Conservation (phyloP, 1,284 basidiomycete genomes). For the Puccinia horiana region DNA sequence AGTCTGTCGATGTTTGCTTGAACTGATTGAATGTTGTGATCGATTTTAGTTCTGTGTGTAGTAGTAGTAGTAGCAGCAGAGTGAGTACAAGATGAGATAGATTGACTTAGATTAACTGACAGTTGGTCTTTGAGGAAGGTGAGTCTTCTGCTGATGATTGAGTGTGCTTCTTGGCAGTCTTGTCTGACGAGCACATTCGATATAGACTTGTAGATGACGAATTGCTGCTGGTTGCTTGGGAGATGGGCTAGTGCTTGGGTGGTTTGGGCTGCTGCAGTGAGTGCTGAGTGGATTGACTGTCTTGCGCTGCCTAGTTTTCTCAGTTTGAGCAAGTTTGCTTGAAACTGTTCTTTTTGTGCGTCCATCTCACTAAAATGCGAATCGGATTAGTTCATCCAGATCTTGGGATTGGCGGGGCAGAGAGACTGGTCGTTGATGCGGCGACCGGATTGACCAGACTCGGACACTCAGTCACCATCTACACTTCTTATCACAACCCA, state of each 20-base stretch:
- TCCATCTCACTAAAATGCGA: too few relatives aligned
- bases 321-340: too few relatives aligned
- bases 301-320: slow-evolving; percentile 72
- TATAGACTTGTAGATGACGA: slow-evolving; percentile 78
- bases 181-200: slow-evolving; percentile 89
- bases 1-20: slow-evolving; percentile 18
- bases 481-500: slow-evolving; percentile 89
- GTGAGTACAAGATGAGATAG: slow-evolving; percentile 61
- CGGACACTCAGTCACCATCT: slow-evolving; percentile 86
- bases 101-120: too few relatives aligned
- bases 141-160: slow-evolving; percentile 85
- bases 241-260: slow-evolving; percentile 62
- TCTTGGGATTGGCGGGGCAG: slow-evolving; percentile 94
- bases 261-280: slow-evolving; percentile 88
- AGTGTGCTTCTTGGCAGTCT: slow-evolving; percentile 81
- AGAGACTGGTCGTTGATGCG: slow-evolving; percentile 92
- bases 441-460: slow-evolving; percentile 79
- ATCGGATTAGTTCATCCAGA: slow-evolving; percentile 93
- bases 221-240: background rate
- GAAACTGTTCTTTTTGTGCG: too few relatives aligned
- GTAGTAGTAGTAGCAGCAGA: too few relatives aligned
- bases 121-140: slow-evolving; percentile 88
- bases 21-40: slow-evolving; percentile 16
- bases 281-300: slow-evolving; percentile 81
- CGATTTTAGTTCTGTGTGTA: slow-evolving; percentile 27